phyloP scores from a whole-genome alignment of 2,329 filamentous ascomycete genomes.

The Nothomitra cinnamomea region DNA sequence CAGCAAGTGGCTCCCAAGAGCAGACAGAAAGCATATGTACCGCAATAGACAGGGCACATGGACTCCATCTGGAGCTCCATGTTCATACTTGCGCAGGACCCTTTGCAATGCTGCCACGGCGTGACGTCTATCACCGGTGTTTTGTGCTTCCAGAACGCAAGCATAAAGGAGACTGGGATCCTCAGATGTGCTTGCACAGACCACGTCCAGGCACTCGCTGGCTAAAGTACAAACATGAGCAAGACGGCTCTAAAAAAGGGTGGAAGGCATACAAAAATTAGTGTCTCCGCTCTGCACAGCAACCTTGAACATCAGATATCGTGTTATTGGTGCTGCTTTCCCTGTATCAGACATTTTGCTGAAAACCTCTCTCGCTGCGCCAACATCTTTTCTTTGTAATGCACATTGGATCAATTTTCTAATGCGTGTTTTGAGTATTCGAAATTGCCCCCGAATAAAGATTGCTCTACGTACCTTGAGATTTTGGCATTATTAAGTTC shows the following conservation, averaged over 20 bases:
- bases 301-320: conserved; percentile 60
- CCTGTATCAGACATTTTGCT: conserved; percentile 39
- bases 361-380: conserved; percentile 37
- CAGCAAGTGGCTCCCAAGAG: conserved; percentile 22
- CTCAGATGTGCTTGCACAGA: conserved; percentile 36
- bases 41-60: conserved; percentile 48
- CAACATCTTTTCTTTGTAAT: conserved; percentile 38
- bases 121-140: conserved; percentile 41
- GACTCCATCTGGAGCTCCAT: conserved; percentile 28
- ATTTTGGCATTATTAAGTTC: conserved; percentile 51
- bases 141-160: conserved; percentile 61
- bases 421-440: conserved; percentile 4
- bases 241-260: neutral
- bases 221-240: conserved; percentile 25
- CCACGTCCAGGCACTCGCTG: conserved; percentile 41
- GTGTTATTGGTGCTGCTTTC: conserved; percentile 45
- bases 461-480: conserved; percentile 31
- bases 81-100: conserved; percentile 39
- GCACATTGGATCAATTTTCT: conserved; percentile 62
- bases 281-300: conserved; percentile 42
- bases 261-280: conserved; percentile 26
- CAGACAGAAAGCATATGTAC: conserved; percentile 32
- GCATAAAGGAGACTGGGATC: conserved; percentile 56
- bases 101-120: conserved; percentile 41
- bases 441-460: neutral